Evolutionary conservation across 2,329 filamentous ascomycete species (phyloP).

Genomic region (Coniella vitis): DNA sequence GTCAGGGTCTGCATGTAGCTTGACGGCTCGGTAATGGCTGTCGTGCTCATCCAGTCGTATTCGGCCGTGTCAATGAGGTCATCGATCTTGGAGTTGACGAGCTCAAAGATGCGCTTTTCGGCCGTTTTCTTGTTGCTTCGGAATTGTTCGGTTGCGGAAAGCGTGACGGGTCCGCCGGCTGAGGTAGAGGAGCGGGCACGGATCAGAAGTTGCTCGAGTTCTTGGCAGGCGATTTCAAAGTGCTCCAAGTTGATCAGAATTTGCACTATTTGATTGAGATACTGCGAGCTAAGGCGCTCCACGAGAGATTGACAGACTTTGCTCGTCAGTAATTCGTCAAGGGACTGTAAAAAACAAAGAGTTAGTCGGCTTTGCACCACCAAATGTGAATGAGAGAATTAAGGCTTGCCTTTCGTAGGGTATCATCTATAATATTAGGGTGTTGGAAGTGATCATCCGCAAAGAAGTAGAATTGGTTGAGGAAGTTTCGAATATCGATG

Average conservation of each 20-base stretch:
- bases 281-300: constrained; percentile 82
- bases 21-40: constrained; percentile 64
- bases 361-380: neutral
- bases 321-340: constrained; percentile 90
- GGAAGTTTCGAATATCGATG: constrained; percentile 94
- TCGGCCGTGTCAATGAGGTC: constrained; percentile 95
- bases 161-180: constrained; percentile 69
- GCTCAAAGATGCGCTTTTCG: constrained; percentile 95
- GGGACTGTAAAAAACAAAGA: constrained; percentile 45
- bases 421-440: constrained; percentile 83
- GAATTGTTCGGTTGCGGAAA: constrained; percentile 82
- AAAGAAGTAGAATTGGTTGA: constrained; percentile 98
- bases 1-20: constrained; percentile 96
- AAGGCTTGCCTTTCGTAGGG: constrained; percentile 61
- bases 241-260: constrained; percentile 97
- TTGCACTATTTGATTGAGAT: constrained; percentile 95
- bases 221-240: constrained; percentile 87
- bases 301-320: constrained; percentile 90
- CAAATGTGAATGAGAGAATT: neutral
- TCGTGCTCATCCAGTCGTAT: constrained; percentile 72
- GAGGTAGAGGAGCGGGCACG: constrained; percentile 76
- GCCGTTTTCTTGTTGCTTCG: constrained; percentile 87
- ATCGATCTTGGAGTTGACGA: constrained; percentile 98
- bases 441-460: constrained; percentile 94
- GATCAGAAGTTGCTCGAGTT: constrained; percentile 81